Percentiles rank a stretch among this genome's conserved stretches.
These are phyloP conservation scores for Ceriops zippeliana DNA, from an alignment of 345 rosid species.

Conservation along the genomic window DNA sequence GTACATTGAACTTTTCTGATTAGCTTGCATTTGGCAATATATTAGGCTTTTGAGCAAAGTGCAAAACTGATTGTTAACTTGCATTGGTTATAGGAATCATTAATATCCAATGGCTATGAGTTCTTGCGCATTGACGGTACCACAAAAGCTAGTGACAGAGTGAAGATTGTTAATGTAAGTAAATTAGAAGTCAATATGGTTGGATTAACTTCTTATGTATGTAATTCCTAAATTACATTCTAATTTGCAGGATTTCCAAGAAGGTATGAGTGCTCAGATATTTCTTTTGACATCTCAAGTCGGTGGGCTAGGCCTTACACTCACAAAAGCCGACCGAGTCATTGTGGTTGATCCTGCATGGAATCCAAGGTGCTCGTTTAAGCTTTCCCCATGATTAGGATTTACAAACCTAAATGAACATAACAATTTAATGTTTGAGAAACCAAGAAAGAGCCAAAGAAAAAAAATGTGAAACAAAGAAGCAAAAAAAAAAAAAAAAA, in stretches of 20 bases:
- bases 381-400: conserved; percentile 6
- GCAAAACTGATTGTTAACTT: conserved; percentile 1
- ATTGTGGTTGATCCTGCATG: conserved; percentile 98
- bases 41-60: not conserved
- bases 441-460: no score
- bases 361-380: conserved; percentile 73
- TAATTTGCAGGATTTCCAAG: conserved; percentile 76
- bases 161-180: conserved; percentile 76
- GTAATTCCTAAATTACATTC: not conserved
- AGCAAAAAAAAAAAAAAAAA: no score
- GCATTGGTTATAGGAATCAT: conserved; percentile 57
- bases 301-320: conserved; percentile 98
- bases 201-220: not conserved
- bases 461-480: no score
- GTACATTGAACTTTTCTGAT: not conserved
- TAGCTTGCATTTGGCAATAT: conserved; percentile 5
- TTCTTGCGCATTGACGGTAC: conserved; percentile 93
- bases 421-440: not conserved
- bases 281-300: conserved; percentile 96
- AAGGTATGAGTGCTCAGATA: conserved; percentile 70
- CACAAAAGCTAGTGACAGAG: conserved; percentile 79
- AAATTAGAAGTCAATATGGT: not conserved
- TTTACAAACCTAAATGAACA: conserved; percentile 1
- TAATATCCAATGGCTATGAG: conserved; percentile 54
- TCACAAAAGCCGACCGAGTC: conserved; percentile 95